phyloP scores from a whole-genome alignment of 495 filamentous ascomycete species.

The Pseudotulostoma volvatum region DNA sequence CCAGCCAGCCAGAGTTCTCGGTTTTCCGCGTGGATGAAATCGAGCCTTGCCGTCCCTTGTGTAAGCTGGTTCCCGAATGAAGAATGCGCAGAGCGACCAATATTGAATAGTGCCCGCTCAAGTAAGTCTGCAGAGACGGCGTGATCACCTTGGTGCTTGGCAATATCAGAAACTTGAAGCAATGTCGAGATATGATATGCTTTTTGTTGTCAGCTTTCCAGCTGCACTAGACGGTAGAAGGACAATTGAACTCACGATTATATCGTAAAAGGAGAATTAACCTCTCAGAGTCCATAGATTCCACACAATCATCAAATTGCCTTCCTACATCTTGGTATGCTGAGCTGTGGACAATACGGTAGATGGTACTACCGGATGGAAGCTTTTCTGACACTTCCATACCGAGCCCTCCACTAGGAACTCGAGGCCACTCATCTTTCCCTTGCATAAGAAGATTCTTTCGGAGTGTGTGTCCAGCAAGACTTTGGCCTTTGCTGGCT shows the following conservation, averaged over 20 bases:
- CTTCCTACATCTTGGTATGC: conserved; percentile 61
- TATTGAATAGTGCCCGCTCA: conserved; percentile 82
- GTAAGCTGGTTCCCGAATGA: conserved; percentile 60
- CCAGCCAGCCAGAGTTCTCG: conserved; percentile 81
- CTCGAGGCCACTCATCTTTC: conserved; percentile 80
- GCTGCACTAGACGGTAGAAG: background rate
- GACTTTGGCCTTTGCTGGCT: conserved; percentile 38
- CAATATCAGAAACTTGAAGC: conserved; percentile 82
- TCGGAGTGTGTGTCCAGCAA: conserved; percentile 52
- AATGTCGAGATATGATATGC: conserved; percentile 86
- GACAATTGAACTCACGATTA: conserved; percentile 30
- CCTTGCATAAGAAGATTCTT: conserved; percentile 76
- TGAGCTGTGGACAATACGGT: conserved; percentile 57
- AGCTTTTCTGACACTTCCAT: conserved; percentile 57
- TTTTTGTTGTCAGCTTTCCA: conserved; percentile 3
- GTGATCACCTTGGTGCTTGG: conserved; percentile 75
- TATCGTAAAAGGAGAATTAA: conserved; percentile 47
- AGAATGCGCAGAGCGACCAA: conserved; percentile 70
- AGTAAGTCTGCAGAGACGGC: conserved; percentile 73
- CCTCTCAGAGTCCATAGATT: conserved; percentile 63
- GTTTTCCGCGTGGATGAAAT: conserved; percentile 69
- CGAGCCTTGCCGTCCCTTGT: conserved; percentile 60
- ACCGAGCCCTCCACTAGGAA: conserved; percentile 61
- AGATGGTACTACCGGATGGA: conserved; percentile 33
- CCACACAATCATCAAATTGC: conserved; percentile 63